These are phyloP conservation scores for Metschnikowia amazonensis DNA, from an alignment of 805 yeast species.

Conservation along the genomic window DNA sequence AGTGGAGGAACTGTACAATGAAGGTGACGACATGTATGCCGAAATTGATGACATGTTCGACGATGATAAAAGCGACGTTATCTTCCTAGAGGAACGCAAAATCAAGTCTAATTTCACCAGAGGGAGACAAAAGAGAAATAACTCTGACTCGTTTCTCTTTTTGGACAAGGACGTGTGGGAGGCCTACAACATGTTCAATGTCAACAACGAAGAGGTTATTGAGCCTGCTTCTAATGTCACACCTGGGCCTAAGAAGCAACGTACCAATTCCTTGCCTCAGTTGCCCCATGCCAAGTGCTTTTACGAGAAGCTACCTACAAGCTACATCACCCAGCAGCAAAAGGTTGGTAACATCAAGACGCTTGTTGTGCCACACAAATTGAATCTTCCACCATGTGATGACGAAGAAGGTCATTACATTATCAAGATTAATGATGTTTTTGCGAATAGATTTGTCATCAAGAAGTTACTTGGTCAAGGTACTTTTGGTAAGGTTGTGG, in stretches of 20 bases:
- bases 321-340: constrained; percentile 33
- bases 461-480: constrained; percentile 80
- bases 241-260: constrained; percentile 29
- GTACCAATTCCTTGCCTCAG: constrained; percentile 44
- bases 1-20: constrained; percentile 17
- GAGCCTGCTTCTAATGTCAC: constrained; percentile 3
- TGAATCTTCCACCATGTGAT: constrained; percentile 42
- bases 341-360: constrained; percentile 41
- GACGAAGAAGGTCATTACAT: constrained; percentile 76
- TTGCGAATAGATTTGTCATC: constrained; percentile 75
- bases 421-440: constrained; percentile 51
- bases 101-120: constrained; percentile 13
- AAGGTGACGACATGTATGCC: constrained; percentile 18
- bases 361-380: constrained; percentile 35
- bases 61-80: constrained; percentile 32
- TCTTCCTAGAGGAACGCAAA: constrained; percentile 35
- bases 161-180: constrained; percentile 37
- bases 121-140: constrained; percentile 23
- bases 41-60: constrained; percentile 19
- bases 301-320: constrained; percentile 36
- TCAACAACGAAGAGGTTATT: constrained; percentile 23
- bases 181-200: constrained; percentile 43
- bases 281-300: constrained; percentile 43
- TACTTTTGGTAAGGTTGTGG: constrained; percentile 86
- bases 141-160: constrained; percentile 35